Evolutionary conservation across 208 protist genomes (phyloP).

Genomic region (Porcisia deanei): DNA sequence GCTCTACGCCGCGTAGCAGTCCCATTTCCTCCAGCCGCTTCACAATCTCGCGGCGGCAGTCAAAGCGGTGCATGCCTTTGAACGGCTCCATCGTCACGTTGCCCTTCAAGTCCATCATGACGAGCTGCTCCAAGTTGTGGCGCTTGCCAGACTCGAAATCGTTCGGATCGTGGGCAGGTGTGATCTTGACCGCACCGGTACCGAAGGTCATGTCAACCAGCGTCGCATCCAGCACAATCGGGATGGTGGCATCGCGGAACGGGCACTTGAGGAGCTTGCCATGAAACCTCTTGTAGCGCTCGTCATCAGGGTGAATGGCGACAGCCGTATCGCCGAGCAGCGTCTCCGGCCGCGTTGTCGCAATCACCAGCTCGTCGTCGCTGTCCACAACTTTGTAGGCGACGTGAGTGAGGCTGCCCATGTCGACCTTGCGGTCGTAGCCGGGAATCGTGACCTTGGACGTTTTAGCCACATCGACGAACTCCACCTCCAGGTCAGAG

Average conservation of each 20-base stretch:
- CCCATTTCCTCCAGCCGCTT: conserved; percentile 92
- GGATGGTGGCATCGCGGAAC: conserved; percentile 94
- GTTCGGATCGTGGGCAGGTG: conserved; percentile 99
- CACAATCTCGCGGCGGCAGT: conserved; percentile 91
- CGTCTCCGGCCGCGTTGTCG: conserved; percentile 99
- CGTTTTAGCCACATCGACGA: conserved; percentile 84
- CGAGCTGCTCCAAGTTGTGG: conserved; percentile 96
- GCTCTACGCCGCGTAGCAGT: conserved; percentile 89
- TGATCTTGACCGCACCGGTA: conserved; percentile 98
- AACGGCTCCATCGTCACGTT: conserved; percentile 93
- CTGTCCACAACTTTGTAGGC: conserved; percentile 93
- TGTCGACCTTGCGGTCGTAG: conserved; percentile 93
- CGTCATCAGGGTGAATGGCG: conserved; percentile 98
- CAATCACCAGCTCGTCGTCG: conserved; percentile 93
- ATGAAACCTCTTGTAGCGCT: conserved; percentile 96
- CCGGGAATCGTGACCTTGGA: conserved; percentile 86
- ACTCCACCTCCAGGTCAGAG: conserved; percentile 99
- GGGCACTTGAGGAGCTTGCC: conserved; percentile 97
- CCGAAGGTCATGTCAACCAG: conserved; percentile 99
- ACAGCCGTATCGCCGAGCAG: conserved; percentile 99
- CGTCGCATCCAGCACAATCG: conserved; percentile 96
- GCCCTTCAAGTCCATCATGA: conserved; percentile 97
- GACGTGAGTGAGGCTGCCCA: conserved; percentile 95
- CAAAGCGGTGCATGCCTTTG: conserved; percentile 97
- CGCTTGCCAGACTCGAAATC: conserved; percentile 98